Conservation (phyloP, 495 filamentous ascomycete species). For the Extremus antarcticus region DNA sequence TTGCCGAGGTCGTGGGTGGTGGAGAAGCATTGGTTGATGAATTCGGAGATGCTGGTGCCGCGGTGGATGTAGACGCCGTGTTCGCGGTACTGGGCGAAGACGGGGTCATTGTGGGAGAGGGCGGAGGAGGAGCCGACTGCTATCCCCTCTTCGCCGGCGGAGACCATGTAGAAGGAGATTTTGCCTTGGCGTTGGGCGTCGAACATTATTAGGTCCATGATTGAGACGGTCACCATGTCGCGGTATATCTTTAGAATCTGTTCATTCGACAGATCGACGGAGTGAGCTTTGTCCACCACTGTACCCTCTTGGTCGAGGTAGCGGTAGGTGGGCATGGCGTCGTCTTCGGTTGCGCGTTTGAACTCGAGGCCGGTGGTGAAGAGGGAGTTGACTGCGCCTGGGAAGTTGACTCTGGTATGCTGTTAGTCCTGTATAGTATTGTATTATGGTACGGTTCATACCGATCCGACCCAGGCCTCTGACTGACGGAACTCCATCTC, state of each 20-base stretch:
- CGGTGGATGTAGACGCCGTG: conserved; percentile 81
- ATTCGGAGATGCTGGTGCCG: conserved; percentile 74
- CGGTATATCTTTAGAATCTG: conserved; percentile 55
- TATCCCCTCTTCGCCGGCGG: conserved; percentile 90
- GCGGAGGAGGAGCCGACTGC: conserved; percentile 78
- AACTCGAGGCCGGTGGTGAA: conserved; percentile 75
- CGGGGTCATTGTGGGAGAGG: conserved; percentile 68
- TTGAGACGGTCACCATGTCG: conserved; percentile 64
- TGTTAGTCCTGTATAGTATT: conserved; percentile 8
- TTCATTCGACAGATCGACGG: conserved; percentile 52
- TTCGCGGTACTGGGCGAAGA: conserved; percentile 94
- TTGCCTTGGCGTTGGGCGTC: conserved; percentile 74
- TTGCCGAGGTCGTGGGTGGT: conserved; percentile 70
- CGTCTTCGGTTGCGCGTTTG: conserved; percentile 50
- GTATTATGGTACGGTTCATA: conserved; percentile 21
- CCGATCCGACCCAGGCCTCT: conserved; percentile 59
- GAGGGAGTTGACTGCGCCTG: conserved; percentile 86
- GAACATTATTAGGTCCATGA: conserved; percentile 93
- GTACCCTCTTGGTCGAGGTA: conserved; percentile 73
- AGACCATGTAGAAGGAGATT: conserved; percentile 96
- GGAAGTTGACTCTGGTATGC: conserved; percentile 62
- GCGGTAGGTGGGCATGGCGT: conserved; percentile 76
- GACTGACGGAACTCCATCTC: conserved; percentile 52
- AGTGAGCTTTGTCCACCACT: conserved; percentile 58
- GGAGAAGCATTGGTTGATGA: conserved; percentile 93